These are phyloP conservation scores for Globisporangium radiosum DNA, from an alignment of 352 stramenopile species.

Conservation along the genomic window DNA sequence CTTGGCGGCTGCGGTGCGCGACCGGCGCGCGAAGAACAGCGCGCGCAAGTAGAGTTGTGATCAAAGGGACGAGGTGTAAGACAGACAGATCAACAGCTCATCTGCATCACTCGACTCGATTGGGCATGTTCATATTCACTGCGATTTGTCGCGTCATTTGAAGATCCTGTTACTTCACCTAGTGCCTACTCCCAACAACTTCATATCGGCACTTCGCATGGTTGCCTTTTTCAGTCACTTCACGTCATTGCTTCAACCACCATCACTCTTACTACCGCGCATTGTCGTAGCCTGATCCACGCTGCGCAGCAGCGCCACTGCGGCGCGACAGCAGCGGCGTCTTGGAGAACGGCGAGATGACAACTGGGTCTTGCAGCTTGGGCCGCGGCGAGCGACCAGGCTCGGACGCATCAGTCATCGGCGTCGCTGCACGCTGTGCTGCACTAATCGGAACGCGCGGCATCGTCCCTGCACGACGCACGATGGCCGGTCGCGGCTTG, in stretches of 20 bases:
- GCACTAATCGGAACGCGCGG: background rate
- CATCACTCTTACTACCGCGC: slow-evolving; percentile 24
- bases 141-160: background rate
- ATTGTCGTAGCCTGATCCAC: slow-evolving; percentile 52
- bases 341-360: slow-evolving; percentile 66
- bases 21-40: slow-evolving; percentile 54
- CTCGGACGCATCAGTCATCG: slow-evolving; percentile 11
- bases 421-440: slow-evolving; percentile 13
- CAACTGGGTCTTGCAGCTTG: slow-evolving; percentile 14
- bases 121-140: background rate
- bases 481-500: background rate
- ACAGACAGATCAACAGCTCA: background rate
- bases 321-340: slow-evolving; percentile 54
- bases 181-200: too few species aligned
- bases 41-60: slow-evolving; percentile 6
- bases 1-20: slow-evolving; percentile 68
- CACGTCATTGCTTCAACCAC: background rate
- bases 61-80: background rate
- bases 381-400: slow-evolving; percentile 37
- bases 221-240: too few species aligned
- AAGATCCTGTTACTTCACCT: too few species aligned
- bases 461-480: background rate
- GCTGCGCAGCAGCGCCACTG: slow-evolving; percentile 16
- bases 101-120: background rate
- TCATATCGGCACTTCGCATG: too few species aligned